Evolutionary conservation across 345 rosid genomes (phyloP), one percentile per base, ranked within the genome.

Genomic region (Dipteronia sinensis): DNA sequence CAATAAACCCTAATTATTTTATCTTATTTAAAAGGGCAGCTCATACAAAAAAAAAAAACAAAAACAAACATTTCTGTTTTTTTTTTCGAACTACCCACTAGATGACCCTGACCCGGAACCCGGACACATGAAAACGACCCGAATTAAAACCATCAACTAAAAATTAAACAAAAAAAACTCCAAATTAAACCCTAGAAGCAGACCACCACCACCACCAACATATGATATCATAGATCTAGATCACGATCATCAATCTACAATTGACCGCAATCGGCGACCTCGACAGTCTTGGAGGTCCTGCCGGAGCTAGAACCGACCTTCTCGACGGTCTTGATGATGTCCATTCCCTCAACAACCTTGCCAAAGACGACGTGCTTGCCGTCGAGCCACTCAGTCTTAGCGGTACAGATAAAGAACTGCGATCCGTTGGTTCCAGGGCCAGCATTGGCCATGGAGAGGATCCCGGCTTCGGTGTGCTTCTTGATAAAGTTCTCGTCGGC

Each of bases 341-440:
- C 91, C 78, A 94, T 1, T 0, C 98, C 95, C 67, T 89, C 92
- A 16, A 90, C 88, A 0, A 92, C 88, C 62, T 85, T 88, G 0
- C 98, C 95, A 25, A 90, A 94, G 82, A 92, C 98, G 0, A 94
- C 98, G 63, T 94, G 98, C 81, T 90, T 92, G 1, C 93, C 93
- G 3, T 91, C 90, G 0, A 94, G 95, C 97, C 97, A 92, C 59
- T 80, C 85, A 0, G 92, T 94, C 80, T 88, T 89, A 0, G 78
- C 89, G 0, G 93, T 89, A 53, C 94, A 89, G 38, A 94, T 53
- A 65, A 94, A 94, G 73, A 94, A 92, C 91, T 91, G 94, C 6
- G 97, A 91, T 7, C 97, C 91, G 49, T 94, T 90, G 0, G 95
- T 90, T 42, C 88, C 87, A 0, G 91, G 86, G 16, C 98, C 97